Evolutionary conservation across 1,139 yeast species (phyloP).

Genomic region (Groenewaldozyma auringiensis): DNA sequence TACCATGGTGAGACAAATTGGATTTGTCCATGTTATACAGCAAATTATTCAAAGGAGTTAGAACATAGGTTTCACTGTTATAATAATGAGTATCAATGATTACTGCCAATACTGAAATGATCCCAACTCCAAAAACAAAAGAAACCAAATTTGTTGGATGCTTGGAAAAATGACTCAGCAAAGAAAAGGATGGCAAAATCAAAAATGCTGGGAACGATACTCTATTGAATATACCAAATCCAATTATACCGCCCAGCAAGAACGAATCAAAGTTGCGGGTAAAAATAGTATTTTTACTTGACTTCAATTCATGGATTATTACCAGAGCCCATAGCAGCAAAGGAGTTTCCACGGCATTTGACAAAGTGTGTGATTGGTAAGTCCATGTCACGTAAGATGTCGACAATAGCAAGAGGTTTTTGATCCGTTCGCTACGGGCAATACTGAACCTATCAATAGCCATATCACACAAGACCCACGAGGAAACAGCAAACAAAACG

Average conservation of each 20-base stretch:
- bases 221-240: conserved; percentile 75
- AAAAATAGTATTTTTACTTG: conserved; percentile 19
- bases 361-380: conserved; percentile 80
- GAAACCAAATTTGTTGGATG: conserved; percentile 25
- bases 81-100: conserved; percentile 46
- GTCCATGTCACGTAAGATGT: conserved; percentile 76
- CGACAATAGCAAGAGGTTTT: conserved; percentile 56
- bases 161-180: conserved; percentile 22
- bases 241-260: conserved; percentile 45
- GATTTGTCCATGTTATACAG: conserved; percentile 52
- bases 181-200: conserved; percentile 42
- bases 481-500: conserved; percentile 46
- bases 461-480: conserved; percentile 53
- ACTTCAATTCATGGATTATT: conserved; percentile 30
- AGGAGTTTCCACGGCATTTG: conserved; percentile 78
- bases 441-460: conserved; percentile 42
- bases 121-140: conserved; percentile 18
- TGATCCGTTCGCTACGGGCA: conserved; percentile 54
- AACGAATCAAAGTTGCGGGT: conserved; percentile 29
- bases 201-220: conserved; percentile 76
- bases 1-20: conserved; percentile 71
- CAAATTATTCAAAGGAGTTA: conserved; percentile 73
- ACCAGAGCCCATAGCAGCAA: conserved; percentile 51
- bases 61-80: conserved; percentile 31
- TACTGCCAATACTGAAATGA: conserved; percentile 38